phyloP scores from a whole-genome alignment of 2,329 filamentous ascomycete species.

The Aspergillus quadrilineatus region DNA sequence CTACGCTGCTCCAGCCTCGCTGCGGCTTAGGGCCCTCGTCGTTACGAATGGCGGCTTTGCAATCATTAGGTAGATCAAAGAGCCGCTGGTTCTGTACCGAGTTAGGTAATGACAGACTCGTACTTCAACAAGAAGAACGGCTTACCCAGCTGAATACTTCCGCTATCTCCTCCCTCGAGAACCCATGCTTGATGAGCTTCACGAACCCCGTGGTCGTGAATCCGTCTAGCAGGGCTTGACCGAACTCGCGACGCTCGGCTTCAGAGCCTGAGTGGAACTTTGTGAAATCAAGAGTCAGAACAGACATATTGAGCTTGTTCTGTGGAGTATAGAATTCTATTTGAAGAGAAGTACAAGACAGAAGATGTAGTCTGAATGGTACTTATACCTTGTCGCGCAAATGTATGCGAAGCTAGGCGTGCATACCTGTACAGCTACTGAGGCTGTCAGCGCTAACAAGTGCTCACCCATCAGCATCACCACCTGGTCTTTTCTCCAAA shows the following conservation, averaged over 20 bases:
- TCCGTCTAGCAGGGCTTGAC: not conserved
- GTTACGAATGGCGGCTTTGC: not conserved
- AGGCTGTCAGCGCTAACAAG: too few relatives aligned
- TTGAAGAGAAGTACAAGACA: not conserved
- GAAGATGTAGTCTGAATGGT: too few relatives aligned
- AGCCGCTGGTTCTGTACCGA: not conserved
- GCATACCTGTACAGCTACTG: too few relatives aligned
- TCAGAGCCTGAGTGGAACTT: not conserved
- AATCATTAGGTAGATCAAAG: not conserved
- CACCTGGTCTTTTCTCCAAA: too few relatives aligned
- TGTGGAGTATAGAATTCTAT: too few relatives aligned
- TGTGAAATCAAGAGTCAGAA: not conserved
- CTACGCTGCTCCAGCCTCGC: not conserved
- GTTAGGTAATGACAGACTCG: not conserved
- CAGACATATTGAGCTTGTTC: not conserved
- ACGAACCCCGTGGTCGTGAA: not conserved
- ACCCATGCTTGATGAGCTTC: not conserved
- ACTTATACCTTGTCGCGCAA: not conserved
- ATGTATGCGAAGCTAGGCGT: too few relatives aligned
- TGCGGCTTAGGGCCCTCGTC: not conserved
- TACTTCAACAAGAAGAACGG: not conserved
- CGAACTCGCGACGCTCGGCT: not conserved
- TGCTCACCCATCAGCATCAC: too few relatives aligned
- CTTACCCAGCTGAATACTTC: not conserved
- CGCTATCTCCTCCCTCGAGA: not conserved